Percentiles rank a stretch among this genome's conserved stretches.
phyloP scores from a whole-genome alignment of 164 flowering plant genomes.

The Echeveria elegans region DNA sequence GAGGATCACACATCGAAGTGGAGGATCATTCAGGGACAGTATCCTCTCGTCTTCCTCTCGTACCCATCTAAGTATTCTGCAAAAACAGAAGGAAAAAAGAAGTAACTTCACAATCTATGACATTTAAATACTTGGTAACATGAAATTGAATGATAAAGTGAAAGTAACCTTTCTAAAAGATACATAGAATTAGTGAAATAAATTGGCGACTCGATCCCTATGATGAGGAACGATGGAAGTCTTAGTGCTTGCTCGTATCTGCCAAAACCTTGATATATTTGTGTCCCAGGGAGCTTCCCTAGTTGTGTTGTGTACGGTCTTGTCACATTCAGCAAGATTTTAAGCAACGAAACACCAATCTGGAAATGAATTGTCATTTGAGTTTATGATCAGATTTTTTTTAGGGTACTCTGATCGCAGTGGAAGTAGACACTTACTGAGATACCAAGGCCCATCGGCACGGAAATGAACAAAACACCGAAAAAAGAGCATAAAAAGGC shows the following conservation, averaged over 20 bases:
- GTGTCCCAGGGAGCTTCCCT: conserved; percentile 75
- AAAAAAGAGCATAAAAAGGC: conserved; percentile 56
- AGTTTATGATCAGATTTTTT: background rate
- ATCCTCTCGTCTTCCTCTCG: conserved; percentile 81
- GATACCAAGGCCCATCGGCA: conserved; percentile 51
- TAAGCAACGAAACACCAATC: conserved; percentile 86
- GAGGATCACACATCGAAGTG: conserved; percentile 54
- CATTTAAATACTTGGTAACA: background rate
- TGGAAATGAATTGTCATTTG: conserved; percentile 15
- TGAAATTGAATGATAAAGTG: background rate
- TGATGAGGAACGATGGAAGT: conserved; percentile 60
- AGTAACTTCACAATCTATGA: background rate
- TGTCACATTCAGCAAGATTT: conserved; percentile 73
- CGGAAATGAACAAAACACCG: conserved; percentile 66
- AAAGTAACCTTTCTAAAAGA: conserved; percentile 64
- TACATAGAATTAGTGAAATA: conserved; percentile 81
- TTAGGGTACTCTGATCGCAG: background rate
- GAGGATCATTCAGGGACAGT: conserved; percentile 28
- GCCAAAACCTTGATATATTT: conserved; percentile 43
- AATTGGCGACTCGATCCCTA: conserved; percentile 83
- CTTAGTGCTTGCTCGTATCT: conserved; percentile 57
- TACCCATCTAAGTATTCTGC: conserved; percentile 78
- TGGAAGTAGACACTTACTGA: conserved; percentile 26
- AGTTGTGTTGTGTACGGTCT: conserved; percentile 60
- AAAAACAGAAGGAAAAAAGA: background rate